Evolutionary conservation across 495 filamentous ascomycete genomes (phyloP).

Genomic region (Staphylotrichum tortipilum): DNA sequence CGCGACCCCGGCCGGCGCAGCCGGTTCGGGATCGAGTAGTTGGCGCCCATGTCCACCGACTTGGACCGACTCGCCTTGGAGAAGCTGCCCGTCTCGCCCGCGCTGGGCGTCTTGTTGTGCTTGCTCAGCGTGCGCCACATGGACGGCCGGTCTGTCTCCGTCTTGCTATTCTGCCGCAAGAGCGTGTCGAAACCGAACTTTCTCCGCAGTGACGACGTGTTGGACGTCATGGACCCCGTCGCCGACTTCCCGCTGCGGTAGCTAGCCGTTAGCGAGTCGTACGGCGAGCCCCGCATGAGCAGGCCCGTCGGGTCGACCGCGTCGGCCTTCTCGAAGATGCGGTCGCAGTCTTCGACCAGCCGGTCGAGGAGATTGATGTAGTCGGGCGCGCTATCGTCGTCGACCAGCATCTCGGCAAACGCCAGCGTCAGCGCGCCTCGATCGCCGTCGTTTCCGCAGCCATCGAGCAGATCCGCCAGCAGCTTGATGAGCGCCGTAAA

Average conservation of each 20-base stretch:
- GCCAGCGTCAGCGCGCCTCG: slow-evolving; percentile 81
- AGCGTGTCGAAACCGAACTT: slow-evolving; percentile 71
- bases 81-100: slow-evolving; percentile 47
- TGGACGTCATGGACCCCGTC: slow-evolving; percentile 45
- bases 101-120: slow-evolving; percentile 49
- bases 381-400: slow-evolving; percentile 65
- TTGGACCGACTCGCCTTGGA: slow-evolving; percentile 63
- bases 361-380: slow-evolving; percentile 89
- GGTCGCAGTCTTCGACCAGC: slow-evolving; percentile 84
- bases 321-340: slow-evolving; percentile 66
- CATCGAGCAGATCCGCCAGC: slow-evolving; percentile 81
- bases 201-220: slow-evolving; percentile 77
- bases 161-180: slow-evolving; percentile 67
- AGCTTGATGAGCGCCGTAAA: slow-evolving; percentile 77
- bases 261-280: slow-evolving; percentile 41
- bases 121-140: slow-evolving; percentile 90
- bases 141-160: slow-evolving; percentile 59
- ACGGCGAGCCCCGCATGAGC: slow-evolving; percentile 25
- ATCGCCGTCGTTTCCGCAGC: slow-evolving; percentile 90
- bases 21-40: slow-evolving; percentile 36
- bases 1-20: slow-evolving; percentile 56
- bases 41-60: slow-evolving; percentile 66
- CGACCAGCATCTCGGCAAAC: slow-evolving; percentile 80
- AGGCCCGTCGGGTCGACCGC: slow-evolving; percentile 34
- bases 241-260: slow-evolving; percentile 37